A percentile compares a stretch with the other conserved stretches of the same genome.
Evolutionary conservation across 75 land plant species (phyloP).

Genomic region (Adiantum capillusveneris): DNA sequence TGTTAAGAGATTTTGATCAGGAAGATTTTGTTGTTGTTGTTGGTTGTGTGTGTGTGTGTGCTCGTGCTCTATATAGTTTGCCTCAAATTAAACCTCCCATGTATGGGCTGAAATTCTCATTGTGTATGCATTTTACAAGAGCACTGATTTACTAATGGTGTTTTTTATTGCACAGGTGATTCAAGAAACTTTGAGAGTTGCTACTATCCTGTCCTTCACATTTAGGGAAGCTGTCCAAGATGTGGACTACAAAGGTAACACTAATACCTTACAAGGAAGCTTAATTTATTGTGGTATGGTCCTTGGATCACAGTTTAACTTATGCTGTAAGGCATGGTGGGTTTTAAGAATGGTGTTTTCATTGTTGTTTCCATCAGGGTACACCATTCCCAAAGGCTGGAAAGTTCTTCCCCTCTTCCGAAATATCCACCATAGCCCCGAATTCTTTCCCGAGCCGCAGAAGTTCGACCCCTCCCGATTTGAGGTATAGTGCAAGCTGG

Average conservation of each 20-base stretch:
- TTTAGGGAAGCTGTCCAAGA: constrained; percentile 39
- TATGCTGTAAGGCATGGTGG: background rate
- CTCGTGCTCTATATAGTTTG: no score
- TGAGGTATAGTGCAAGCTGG: constrained; percentile 49
- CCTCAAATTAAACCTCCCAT: no score
- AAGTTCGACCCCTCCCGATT: constrained; percentile 87
- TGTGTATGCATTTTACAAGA: no score
- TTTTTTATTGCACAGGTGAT: constrained; percentile 23
- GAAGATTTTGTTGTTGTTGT: no score
- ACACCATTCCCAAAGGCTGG: constrained; percentile 92
- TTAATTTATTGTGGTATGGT: background rate
- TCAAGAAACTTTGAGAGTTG: constrained; percentile 31
- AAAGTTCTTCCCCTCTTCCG: constrained; percentile 79
- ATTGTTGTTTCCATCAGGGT: constrained; percentile 33
- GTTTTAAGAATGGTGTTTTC: background rate
- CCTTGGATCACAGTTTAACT: background rate
- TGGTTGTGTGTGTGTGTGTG: no score
- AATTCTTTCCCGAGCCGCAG: constrained; percentile 56
- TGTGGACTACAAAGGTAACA: constrained; percentile 34
- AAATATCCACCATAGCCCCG: constrained; percentile 80
- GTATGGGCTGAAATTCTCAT: no score
- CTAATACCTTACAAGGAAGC: background rate
- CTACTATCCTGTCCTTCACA: constrained; percentile 34
- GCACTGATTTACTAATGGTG: no score
- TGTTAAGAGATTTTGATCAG: no score